Evolutionary conservation across 257 asterid species (phyloP), one percentile per base, ranked within the genome.

Genomic region (Verbascum thapsus): DNA sequence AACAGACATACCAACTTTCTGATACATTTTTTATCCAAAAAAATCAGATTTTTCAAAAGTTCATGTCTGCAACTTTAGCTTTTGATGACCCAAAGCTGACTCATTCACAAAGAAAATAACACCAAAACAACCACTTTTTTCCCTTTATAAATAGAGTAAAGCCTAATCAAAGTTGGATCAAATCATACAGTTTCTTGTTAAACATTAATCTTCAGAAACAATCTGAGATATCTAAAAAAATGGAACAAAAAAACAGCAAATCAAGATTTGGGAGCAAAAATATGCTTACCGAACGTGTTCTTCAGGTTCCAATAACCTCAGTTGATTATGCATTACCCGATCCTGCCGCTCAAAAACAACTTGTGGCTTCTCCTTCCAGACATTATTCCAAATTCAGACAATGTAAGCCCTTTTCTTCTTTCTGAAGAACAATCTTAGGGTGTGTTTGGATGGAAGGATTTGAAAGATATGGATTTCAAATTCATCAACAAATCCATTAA

Each of bases 281-380:
- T 38, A 11, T 50, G 62, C 41, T 35, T 17, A 22, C n/a, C n/a
- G n/a, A n/a, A n/a, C n/a, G n/a, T n/a, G n/a, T n/a, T n/a, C n/a
- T 44, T 47, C 70, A 66, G 12, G 16, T 73, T 56, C 66, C 78
- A 39, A 35, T 73, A 2, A 61, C 15, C 49, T 67, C 70, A 20
- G 40, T 26, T 20, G 56, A 47, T 8, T 44, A 54, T 53, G 67
- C 30, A 61, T 26, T 63, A 41, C 32, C 49, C 6, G 67, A 52
- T 42, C 16, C 68, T 19, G 61, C 72, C 49, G 13, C 52, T 26
- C 67, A 64, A 12, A 48, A 53, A 51, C 64, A 44, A 42, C 20
- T 50, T 10, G 4, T 51, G 58, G 17, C 67, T 59, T 62, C 73
- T 34, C 76, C 76, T 42, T 40, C 70, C 66, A 66, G 17, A 34